Evolutionary conservation across 2,329 filamentous ascomycete genomes (phyloP).

Genomic region (Hypoxylon sp.): DNA sequence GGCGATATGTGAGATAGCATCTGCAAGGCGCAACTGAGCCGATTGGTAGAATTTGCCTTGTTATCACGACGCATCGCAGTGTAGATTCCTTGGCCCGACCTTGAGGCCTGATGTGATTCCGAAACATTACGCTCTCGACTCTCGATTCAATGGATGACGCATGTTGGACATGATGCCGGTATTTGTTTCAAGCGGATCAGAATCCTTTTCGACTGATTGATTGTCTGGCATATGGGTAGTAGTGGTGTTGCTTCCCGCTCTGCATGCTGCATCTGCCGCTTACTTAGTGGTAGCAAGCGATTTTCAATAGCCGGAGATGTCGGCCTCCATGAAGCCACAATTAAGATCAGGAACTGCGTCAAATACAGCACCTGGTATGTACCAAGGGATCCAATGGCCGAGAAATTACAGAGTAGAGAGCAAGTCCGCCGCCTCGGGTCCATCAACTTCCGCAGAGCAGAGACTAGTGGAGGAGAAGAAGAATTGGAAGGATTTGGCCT

Average conservation of each 20-base stretch:
- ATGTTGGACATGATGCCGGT: constrained; percentile 25
- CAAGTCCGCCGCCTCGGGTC: constrained; percentile 4
- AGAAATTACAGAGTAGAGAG: neutral
- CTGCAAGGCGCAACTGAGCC: constrained; percentile 38
- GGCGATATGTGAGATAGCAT: constrained; percentile 20
- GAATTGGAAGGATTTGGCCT: constrained; percentile 17
- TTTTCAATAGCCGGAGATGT: constrained; percentile 9
- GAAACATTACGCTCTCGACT: constrained; percentile 31
- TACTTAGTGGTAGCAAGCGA: neutral
- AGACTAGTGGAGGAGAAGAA: constrained; percentile 1
- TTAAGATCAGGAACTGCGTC: neutral
- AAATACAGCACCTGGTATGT: neutral
- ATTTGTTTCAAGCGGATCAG: constrained; percentile 33
- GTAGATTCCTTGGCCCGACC: constrained; percentile 19
- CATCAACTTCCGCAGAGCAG: neutral
- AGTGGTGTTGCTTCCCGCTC: constrained; percentile 38
- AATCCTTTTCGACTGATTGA: constrained; percentile 25
- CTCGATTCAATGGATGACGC: constrained; percentile 10
- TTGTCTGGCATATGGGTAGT: constrained; percentile 22
- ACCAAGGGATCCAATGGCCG: constrained; percentile 3
- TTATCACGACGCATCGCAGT: constrained; percentile 29
- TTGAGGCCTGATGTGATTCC: constrained; percentile 32
- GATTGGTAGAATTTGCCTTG: constrained; percentile 37
- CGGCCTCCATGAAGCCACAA: neutral
- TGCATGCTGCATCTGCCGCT: constrained; percentile 35